Percentiles rank a stretch among this genome's conserved stretches.
Conservation (phyloP, 2,329 filamentous ascomycete genomes). For the Neofusicoccum sp. region DNA sequence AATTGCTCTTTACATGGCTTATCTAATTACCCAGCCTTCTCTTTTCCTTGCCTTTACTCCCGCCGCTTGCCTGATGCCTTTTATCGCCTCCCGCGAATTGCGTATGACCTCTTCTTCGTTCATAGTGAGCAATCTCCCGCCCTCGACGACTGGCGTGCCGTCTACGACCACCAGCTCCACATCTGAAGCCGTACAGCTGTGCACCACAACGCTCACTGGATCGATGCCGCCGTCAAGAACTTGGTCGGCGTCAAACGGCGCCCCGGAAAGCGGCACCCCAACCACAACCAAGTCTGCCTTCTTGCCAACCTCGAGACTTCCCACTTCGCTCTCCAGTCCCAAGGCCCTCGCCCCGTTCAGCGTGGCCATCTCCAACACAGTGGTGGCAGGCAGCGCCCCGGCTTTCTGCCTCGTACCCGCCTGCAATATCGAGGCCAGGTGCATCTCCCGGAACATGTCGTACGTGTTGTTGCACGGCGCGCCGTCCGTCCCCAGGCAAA, state of each 20-base stretch:
- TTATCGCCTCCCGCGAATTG: conserved; percentile 24
- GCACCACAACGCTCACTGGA: conserved; percentile 38
- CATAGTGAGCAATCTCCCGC: conserved; percentile 23
- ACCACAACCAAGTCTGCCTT: conserved; percentile 46
- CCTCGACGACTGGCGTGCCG: conserved; percentile 25
- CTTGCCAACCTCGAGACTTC: conserved; percentile 45
- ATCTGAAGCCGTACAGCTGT: conserved; percentile 25
- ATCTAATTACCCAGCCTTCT: background rate
- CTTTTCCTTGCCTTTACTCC: conserved; percentile 10
- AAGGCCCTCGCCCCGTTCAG: conserved; percentile 32
- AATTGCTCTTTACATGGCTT: background rate
- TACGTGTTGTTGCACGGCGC: conserved; percentile 36
- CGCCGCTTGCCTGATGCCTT: conserved; percentile 26
- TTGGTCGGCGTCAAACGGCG: conserved; percentile 41
- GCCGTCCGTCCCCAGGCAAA: conserved; percentile 28
- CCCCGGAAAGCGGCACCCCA: conserved; percentile 28
- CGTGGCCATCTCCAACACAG: conserved; percentile 30
- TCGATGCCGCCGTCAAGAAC: conserved; percentile 34
- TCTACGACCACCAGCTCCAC: conserved; percentile 29
- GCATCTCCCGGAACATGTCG: conserved; percentile 35
- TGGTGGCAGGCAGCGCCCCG: conserved; percentile 27
- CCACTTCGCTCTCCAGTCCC: conserved; percentile 40
- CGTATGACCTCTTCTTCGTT: conserved; percentile 22
- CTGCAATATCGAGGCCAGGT: conserved; percentile 29
- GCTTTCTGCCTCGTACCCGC: conserved; percentile 25